phyloP scores from a whole-genome alignment of 768 basidiomycete species.

The Suillus hirtellus region DNA sequence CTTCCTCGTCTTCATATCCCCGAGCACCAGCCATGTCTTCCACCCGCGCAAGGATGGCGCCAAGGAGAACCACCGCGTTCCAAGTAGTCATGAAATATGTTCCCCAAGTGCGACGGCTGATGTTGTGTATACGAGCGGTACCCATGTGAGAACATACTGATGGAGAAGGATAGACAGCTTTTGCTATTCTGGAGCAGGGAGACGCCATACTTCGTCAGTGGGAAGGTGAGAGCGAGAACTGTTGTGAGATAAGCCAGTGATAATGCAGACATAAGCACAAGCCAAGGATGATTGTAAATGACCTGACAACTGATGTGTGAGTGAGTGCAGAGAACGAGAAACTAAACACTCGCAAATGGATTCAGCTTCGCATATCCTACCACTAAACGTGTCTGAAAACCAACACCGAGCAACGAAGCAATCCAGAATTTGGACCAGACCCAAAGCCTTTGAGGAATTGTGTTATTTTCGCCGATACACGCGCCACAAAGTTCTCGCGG shows the following conservation, averaged over 20 bases:
- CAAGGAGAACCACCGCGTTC: constrained; percentile 48
- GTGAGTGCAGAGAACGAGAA: not conserved
- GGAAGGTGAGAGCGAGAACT: constrained; percentile 42
- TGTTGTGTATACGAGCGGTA: constrained; percentile 55
- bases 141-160: constrained; percentile 58
- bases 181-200: constrained; percentile 39
- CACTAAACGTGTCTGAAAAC: constrained; percentile 49
- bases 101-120: constrained; percentile 47
- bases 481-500: constrained; percentile 13
- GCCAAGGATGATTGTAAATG: constrained; percentile 55
- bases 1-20: constrained; percentile 16
- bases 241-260: constrained; percentile 53
- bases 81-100: constrained; percentile 59
- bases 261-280: constrained; percentile 49
- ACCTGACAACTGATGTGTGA: constrained; percentile 39
- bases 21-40: constrained; percentile 34
- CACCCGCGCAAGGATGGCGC: constrained; percentile 37
- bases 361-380: constrained; percentile 55
- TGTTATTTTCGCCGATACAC: constrained; percentile 27
- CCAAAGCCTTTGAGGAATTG: constrained; percentile 36
- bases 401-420: constrained; percentile 46
- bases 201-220: constrained; percentile 24
- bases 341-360: constrained; percentile 52
- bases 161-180: constrained; percentile 54
- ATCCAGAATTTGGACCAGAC: constrained; percentile 65